Conservation (phyloP, 805 yeast genomes). For the Torulaspora delbrueckii region DNA sequence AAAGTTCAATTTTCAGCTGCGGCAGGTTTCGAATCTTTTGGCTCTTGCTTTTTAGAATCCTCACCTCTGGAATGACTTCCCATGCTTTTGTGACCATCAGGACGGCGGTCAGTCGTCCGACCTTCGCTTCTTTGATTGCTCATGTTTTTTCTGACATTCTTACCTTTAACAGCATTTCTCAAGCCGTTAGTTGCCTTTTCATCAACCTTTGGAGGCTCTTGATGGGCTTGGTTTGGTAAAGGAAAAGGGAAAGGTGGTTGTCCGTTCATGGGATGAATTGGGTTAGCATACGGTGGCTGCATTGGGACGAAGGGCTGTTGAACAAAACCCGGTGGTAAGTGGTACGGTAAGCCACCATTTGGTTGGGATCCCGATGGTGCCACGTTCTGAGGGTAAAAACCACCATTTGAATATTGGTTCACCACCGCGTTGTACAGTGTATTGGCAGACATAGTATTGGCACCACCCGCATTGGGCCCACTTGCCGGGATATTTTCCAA, state of each 20-base stretch:
- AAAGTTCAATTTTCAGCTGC: neutral
- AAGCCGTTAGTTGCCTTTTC: constrained; percentile 13
- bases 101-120: neutral
- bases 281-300: constrained; percentile 3
- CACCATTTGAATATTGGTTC: constrained; percentile 22
- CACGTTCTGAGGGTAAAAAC: constrained; percentile 4
- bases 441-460: constrained; percentile 22
- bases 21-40: neutral
- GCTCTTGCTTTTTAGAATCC: neutral
- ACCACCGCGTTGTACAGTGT: constrained; percentile 34
- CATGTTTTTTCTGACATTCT: neutral
- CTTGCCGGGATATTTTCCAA: constrained; percentile 3
- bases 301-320: constrained; percentile 15
- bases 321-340: constrained; percentile 21
- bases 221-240: constrained; percentile 2
- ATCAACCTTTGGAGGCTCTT: constrained; percentile 1
- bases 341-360: constrained; percentile 27
- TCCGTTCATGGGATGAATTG: constrained; percentile 13
- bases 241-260: constrained; percentile 13
- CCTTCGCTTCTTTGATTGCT: neutral
- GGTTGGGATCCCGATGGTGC: constrained; percentile 11
- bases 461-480: neutral
- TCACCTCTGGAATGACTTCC: neutral
- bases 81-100: neutral
- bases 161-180: constrained; percentile 6